Evolutionary conservation across 2,329 filamentous ascomycete genomes (phyloP).

Genomic region (Sphaerulina populicola): DNA sequence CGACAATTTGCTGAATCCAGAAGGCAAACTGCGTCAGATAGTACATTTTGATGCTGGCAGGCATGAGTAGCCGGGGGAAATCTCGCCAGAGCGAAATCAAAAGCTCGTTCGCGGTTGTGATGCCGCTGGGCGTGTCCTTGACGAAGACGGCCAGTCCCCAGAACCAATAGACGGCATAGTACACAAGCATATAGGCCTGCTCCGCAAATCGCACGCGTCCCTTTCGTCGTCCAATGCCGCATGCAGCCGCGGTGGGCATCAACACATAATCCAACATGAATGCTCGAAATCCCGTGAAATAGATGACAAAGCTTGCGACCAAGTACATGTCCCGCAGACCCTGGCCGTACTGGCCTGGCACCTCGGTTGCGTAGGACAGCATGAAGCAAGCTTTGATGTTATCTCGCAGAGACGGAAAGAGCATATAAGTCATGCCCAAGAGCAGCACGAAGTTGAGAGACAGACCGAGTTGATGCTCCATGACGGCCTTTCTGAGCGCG

Average conservation of each 20-base stretch:
- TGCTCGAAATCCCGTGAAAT: constrained; percentile 80
- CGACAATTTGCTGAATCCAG: constrained; percentile 87
- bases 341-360: constrained; percentile 56
- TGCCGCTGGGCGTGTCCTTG: constrained; percentile 24
- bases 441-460: constrained; percentile 78
- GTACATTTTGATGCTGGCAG: constrained; percentile 73
- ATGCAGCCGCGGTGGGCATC: constrained; percentile 62
- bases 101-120: constrained; percentile 19
- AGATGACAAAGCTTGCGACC: constrained; percentile 67
- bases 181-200: constrained; percentile 83
- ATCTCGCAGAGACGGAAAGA: constrained; percentile 69
- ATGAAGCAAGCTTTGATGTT: constrained; percentile 83
- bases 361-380: constrained; percentile 59
- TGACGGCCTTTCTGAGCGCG: constrained; percentile 32
- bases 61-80: constrained; percentile 72
- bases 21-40: constrained; percentile 84
- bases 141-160: constrained; percentile 60
- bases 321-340: constrained; percentile 74
- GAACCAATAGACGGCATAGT: constrained; percentile 73
- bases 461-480: constrained; percentile 49
- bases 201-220: constrained; percentile 75
- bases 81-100: constrained; percentile 59
- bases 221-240: constrained; percentile 69
- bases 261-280: constrained; percentile 80
- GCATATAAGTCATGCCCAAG: constrained; percentile 70